Percentiles rank a stretch among this genome's conserved stretches.
These are phyloP conservation scores for Petunia axillaris DNA, from an alignment of 257 asterid species.

Conservation along the genomic window DNA sequence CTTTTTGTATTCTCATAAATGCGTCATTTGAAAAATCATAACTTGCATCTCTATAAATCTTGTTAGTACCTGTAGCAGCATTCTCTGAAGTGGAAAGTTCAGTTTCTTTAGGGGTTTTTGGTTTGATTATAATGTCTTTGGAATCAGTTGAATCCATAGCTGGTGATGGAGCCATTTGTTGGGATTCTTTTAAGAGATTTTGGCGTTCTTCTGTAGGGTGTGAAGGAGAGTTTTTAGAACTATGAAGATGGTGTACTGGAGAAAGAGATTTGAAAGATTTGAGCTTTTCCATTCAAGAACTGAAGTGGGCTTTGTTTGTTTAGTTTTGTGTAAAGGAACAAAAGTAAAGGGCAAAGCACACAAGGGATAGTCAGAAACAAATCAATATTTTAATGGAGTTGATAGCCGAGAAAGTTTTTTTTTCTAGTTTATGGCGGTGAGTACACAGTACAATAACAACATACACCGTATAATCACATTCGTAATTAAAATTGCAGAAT, in stretches of 20 bases:
- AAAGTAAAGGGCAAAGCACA: background rate
- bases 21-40: constrained; percentile 57
- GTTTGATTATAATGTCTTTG: constrained; percentile 32
- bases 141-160: constrained; percentile 23
- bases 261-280: constrained; percentile 36
- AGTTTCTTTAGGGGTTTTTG: constrained; percentile 8
- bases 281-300: constrained; percentile 36
- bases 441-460: too few relatives aligned
- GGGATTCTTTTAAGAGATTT: constrained; percentile 28
- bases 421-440: constrained; percentile 8
- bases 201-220: constrained; percentile 35
- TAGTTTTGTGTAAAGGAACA: background rate
- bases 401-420: background rate
- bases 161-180: background rate
- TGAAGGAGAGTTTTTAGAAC: background rate
- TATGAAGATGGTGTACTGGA: constrained; percentile 21
- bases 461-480: too few relatives aligned
- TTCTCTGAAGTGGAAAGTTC: constrained; percentile 18
- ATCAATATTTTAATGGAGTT: background rate
- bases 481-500: too few relatives aligned
- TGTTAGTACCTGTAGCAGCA: constrained; percentile 22
- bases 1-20: constrained; percentile 32
- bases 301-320: background rate
- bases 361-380: background rate
- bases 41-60: constrained; percentile 46